Evolutionary conservation across 2,329 filamentous ascomycete genomes (phyloP).

Genomic region (Coniochaeta prunicola): DNA sequence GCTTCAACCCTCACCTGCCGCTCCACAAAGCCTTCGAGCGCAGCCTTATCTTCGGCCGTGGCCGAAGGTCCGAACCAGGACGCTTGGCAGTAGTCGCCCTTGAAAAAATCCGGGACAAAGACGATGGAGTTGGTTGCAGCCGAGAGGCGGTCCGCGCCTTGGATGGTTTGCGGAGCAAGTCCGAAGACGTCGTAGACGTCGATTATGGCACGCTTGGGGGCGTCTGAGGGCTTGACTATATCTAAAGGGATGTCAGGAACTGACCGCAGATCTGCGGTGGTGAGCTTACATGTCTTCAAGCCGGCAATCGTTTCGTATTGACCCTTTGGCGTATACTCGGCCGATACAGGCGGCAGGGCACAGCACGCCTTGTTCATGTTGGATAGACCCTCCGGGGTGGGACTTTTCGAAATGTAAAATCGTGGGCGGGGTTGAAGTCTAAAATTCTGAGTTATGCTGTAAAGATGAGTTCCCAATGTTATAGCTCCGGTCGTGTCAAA

Average conservation of each 20-base stretch:
- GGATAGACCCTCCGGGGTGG: neutral
- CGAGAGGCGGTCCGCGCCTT: slow-evolving; percentile 39
- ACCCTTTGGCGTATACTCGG: slow-evolving; percentile 32
- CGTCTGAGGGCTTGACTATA: slow-evolving; percentile 22
- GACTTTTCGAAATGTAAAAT: too few relatives aligned
- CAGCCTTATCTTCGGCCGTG: slow-evolving; percentile 33
- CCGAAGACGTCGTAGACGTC: slow-evolving; percentile 43
- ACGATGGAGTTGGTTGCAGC: slow-evolving; percentile 28
- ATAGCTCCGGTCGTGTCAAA: too few relatives aligned
- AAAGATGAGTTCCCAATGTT: too few relatives aligned
- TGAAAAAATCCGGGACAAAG: slow-evolving; percentile 31
- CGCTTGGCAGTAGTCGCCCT: slow-evolving; percentile 24
- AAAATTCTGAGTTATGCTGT: too few relatives aligned
- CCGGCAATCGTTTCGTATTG: slow-evolving; percentile 30
- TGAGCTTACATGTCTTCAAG: slow-evolving; percentile 31
- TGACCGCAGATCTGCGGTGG: neutral
- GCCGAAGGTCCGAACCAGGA: slow-evolving; percentile 28
- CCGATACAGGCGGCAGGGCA: slow-evolving; percentile 27
- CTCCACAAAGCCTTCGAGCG: slow-evolving; percentile 22
- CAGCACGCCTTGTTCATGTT: slow-evolving; percentile 12
- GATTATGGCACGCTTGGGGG: slow-evolving; percentile 29
- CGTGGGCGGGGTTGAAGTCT: too few relatives aligned
- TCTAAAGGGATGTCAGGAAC: slow-evolving; percentile 18
- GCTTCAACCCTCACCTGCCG: slow-evolving; percentile 19
- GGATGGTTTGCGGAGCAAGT: slow-evolving; percentile 34